A percentile compares a stretch with the other conserved stretches of the same genome.
Evolutionary conservation across 2,329 filamentous ascomycete genomes (phyloP).

Genomic region (Rutstroemia sp.): DNA sequence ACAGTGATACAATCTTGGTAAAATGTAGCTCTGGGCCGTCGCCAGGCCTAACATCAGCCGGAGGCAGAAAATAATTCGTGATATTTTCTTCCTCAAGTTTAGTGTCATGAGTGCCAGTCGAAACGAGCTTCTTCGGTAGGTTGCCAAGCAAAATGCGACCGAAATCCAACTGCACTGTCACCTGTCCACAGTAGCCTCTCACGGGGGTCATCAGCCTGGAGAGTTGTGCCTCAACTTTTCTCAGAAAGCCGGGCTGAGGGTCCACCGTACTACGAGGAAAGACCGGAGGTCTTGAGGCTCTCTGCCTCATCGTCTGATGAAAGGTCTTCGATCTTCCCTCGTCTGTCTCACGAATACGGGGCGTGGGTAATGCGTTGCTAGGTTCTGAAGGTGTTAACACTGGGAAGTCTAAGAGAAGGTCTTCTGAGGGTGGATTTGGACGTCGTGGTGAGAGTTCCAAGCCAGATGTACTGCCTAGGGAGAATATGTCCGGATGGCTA

Average conservation of each 20-base stretch:
- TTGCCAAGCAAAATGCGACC: conserved; percentile 22
- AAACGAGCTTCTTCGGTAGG: conserved; percentile 11
- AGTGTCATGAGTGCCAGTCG: conserved; percentile 1
- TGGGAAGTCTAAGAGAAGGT: neutral
- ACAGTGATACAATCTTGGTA: conserved; percentile 23
- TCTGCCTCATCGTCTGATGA: conserved; percentile 24
- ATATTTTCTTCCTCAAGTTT: neutral
- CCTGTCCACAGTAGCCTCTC: conserved; percentile 20
- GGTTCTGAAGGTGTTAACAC: neutral
- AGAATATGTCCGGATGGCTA: no score
- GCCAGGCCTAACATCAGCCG: neutral
- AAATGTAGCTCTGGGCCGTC: conserved; percentile 13
- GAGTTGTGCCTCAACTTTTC: conserved; percentile 15
- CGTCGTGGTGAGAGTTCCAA: no score
- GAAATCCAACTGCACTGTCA: conserved; percentile 23
- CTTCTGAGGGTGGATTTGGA: no score
- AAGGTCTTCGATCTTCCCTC: conserved; percentile 17
- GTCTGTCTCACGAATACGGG: conserved; percentile 6
- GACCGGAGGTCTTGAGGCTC: neutral
- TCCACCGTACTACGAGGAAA: neutral
- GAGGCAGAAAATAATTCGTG: conserved; percentile 2
- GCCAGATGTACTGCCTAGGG: no score
- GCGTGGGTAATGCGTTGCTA: neutral
- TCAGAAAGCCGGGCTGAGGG: conserved; percentile 14
- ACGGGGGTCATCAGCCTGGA: conserved; percentile 15